Percentiles rank a stretch among this genome's conserved stretches.
Evolutionary conservation across 441 rosid species (phyloP).

Genomic region (Breynia disticha): DNA sequence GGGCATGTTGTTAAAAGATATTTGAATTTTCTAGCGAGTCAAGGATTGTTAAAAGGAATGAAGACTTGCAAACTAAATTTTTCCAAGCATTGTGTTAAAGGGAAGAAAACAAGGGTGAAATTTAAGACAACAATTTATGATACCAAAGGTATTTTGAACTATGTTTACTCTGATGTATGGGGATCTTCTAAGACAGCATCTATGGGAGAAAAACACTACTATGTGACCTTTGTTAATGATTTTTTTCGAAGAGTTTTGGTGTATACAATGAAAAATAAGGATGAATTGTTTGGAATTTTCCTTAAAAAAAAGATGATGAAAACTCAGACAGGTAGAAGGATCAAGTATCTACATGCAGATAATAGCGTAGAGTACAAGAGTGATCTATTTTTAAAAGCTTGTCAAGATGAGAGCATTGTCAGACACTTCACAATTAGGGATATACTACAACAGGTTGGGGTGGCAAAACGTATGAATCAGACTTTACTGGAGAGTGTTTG

Average conservation of each 20-base stretch:
- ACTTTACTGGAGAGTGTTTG: constrained; percentile 1
- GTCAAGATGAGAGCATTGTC: too few species aligned
- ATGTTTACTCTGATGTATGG: neutral
- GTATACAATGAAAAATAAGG: neutral
- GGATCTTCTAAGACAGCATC: neutral
- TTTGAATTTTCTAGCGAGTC: too few species aligned
- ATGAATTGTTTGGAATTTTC: neutral
- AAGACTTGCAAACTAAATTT: neutral
- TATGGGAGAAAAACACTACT: neutral
- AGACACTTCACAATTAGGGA: neutral
- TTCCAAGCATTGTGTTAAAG: neutral
- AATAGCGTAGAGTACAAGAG: constrained; percentile 5
- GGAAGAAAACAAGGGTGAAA: constrained; percentile 1
- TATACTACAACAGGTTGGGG: constrained; percentile 1
- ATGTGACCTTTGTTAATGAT: neutral
- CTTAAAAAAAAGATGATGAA: neutral
- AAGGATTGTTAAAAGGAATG: too few species aligned
- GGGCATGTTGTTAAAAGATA: too few species aligned
- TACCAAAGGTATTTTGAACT: too few species aligned
- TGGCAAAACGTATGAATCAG: neutral
- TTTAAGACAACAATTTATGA: too few species aligned
- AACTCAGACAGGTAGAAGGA: neutral
- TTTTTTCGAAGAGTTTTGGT: neutral
- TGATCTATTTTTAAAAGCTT: too few species aligned
- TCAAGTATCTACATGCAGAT: neutral